Conservation (phyloP, 2,329 filamentous ascomycete genomes). For the Fusarium sp. region DNA sequence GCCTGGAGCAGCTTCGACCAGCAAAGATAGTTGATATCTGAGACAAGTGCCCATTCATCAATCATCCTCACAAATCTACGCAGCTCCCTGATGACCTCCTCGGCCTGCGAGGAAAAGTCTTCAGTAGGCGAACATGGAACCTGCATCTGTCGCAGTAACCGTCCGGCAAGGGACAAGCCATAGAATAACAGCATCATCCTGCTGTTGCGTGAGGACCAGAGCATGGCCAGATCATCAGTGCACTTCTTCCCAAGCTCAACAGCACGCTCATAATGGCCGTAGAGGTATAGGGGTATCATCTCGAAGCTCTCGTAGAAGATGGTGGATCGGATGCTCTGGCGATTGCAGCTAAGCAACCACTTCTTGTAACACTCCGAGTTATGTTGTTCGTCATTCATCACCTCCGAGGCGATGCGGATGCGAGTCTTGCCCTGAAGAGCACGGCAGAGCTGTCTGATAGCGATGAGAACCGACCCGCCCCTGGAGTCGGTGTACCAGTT, state of each 20-base stretch:
- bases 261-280: constrained; percentile 71
- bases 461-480: constrained; percentile 77
- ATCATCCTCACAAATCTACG: constrained; percentile 69
- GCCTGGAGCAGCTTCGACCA: constrained; percentile 78
- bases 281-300: constrained; percentile 72
- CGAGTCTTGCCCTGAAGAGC: constrained; percentile 81
- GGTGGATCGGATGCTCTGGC: constrained; percentile 72
- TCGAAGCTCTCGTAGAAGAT: constrained; percentile 77
- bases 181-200: constrained; percentile 70
- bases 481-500: constrained; percentile 79
- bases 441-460: constrained; percentile 73
- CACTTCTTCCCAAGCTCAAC: constrained; percentile 67
- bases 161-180: constrained; percentile 67
- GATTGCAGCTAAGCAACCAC: constrained; percentile 65
- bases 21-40: constrained; percentile 76
- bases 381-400: constrained; percentile 78
- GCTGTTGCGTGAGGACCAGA: constrained; percentile 72
- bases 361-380: constrained; percentile 68
- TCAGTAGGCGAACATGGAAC: constrained; percentile 59
- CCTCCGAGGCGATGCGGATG: constrained; percentile 59
- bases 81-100: constrained; percentile 65
- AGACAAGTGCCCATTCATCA: constrained; percentile 72
- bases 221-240: constrained; percentile 58
- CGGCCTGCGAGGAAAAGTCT: constrained; percentile 56
- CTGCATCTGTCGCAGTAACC: constrained; percentile 61